These are phyloP conservation scores for Tetraselmis striata DNA, from an alignment of 139 green algal genomes.

Conservation along the genomic window DNA sequence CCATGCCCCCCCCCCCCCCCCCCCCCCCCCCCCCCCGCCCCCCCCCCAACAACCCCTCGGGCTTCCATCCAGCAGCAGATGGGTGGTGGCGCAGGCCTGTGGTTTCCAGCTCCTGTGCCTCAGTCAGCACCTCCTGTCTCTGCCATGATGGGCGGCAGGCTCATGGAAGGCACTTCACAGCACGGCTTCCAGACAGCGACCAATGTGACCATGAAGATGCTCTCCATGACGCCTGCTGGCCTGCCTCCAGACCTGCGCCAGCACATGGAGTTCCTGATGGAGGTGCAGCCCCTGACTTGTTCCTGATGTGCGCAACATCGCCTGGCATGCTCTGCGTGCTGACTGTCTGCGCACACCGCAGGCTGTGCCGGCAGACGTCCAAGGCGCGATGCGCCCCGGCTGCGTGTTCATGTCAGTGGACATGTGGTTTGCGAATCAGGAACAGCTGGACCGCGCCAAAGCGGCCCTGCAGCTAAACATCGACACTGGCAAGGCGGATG, in stretches of 20 bases:
- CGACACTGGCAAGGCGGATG: no score
- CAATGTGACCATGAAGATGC: background rate
- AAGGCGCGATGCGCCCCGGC: background rate
- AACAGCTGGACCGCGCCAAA: background rate
- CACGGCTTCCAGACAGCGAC: background rate
- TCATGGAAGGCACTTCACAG: no score
- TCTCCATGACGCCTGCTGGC: background rate
- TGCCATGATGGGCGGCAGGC: no score
- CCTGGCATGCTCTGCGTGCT: background rate
- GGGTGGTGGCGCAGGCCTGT: no score
- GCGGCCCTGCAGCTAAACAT: background rate
- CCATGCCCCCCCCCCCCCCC: no score
- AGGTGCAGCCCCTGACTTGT: background rate
- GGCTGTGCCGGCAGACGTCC: background rate
- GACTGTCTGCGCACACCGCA: background rate
- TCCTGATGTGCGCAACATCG: background rate
- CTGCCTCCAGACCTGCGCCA: background rate
- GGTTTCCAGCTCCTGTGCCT: no score
- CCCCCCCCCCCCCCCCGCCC: no score
- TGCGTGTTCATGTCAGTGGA: background rate
- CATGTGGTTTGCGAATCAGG: background rate
- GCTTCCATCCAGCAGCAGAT: no score
- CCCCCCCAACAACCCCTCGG: no score
- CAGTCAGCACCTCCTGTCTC: no score
- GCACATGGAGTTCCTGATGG: background rate